Evolutionary conservation across 192 early-diverging fungal genomes (phyloP), one percentile per base, ranked within the genome.

Genomic region (Backusella liffmaniae): DNA sequence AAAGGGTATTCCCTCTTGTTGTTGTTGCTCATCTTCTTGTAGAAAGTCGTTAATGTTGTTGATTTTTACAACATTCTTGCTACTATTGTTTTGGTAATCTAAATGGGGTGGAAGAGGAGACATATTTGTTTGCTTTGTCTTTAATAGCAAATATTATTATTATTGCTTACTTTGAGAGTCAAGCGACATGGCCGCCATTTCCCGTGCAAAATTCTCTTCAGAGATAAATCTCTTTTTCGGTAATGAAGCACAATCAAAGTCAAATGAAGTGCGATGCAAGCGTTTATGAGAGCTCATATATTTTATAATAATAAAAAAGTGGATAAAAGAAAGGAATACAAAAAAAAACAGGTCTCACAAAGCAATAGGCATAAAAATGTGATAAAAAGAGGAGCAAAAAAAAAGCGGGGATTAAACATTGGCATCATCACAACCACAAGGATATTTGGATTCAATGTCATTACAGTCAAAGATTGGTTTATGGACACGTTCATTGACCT

Each of bases 391-490:
- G 53, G 49, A 35, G 23, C 8, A 26, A 56, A 70, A 41, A 49
- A 76, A 13, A 10, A 18, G 21, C 37, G 34, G 42, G 66, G 26
- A 16, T 49, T 73, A 44, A 67, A 8, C 18, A 0, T 66, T 41
- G n/a, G 21, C 84, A 21, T 85, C 85, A 59, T 80, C 84, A 79
- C 97, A 98, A 3, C 97, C 97, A 70, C 97, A 98, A 65, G 94
- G 89, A 75, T 94, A 98, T 8, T 89, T 84, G 26, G 93, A 91
- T 29, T 89, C 88, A 10, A 97, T 88, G 8, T 78, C 86, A 10
- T 83, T 82, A 71, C 97, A 98, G 73, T 98, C 92, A 84, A 94
- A 95, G 29, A 88, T 69, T 13, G 90, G 88, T 77, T 98, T 97
- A 9, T 89, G 81, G 21, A 97, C 77, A 70, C 94, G 85, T 77